phyloP scores from a whole-genome alignment of 1,284 basidiomycete genomes.

The Austropuccinia psidii region DNA sequence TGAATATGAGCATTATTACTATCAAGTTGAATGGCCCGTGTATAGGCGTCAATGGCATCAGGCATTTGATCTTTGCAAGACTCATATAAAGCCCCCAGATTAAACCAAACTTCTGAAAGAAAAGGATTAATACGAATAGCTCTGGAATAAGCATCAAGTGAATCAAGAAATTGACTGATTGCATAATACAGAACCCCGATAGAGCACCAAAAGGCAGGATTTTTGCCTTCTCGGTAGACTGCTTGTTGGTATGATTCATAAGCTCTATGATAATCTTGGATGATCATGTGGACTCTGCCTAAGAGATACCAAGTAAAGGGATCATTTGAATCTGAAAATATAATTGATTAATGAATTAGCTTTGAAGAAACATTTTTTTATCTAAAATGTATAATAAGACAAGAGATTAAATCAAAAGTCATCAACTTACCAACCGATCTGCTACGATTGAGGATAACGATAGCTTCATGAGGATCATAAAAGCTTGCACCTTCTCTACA shows the following conservation, averaged over 20 bases:
- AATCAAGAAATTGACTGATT: slow-evolving; percentile 97
- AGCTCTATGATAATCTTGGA: slow-evolving; percentile 98
- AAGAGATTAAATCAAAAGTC: too few species aligned
- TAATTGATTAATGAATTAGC: slow-evolving; percentile 28
- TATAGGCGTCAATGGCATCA: slow-evolving; percentile 97
- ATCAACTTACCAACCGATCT: slow-evolving; percentile 74
- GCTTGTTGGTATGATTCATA: slow-evolving; percentile 99
- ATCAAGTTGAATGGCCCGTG: slow-evolving; percentile 81
- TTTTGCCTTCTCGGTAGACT: slow-evolving; percentile 94
- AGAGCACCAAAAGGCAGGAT: slow-evolving; percentile 99
- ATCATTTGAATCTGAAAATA: slow-evolving; percentile 69
- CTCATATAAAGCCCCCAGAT: slow-evolving; percentile 92
- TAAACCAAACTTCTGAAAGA: slow-evolving; percentile 99
- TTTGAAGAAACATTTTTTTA: neutral
- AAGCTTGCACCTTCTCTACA: slow-evolving; percentile 89
- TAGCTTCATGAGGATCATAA: slow-evolving; percentile 89
- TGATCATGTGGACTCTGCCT: slow-evolving; percentile 95
- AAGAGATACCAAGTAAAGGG: slow-evolving; percentile 98
- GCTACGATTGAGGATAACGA: slow-evolving; percentile 86
- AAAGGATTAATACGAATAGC: slow-evolving; percentile 98
- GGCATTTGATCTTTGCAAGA: slow-evolving; percentile 98
- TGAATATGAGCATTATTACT: slow-evolving; percentile 69
- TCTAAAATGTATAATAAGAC: neutral
- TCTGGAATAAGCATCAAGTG: slow-evolving; percentile 93
- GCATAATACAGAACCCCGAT: slow-evolving; percentile 99